Evolutionary conservation across 176 grass and related monocot genomes (phyloP).

Genomic region (Oryza nivara): DNA sequence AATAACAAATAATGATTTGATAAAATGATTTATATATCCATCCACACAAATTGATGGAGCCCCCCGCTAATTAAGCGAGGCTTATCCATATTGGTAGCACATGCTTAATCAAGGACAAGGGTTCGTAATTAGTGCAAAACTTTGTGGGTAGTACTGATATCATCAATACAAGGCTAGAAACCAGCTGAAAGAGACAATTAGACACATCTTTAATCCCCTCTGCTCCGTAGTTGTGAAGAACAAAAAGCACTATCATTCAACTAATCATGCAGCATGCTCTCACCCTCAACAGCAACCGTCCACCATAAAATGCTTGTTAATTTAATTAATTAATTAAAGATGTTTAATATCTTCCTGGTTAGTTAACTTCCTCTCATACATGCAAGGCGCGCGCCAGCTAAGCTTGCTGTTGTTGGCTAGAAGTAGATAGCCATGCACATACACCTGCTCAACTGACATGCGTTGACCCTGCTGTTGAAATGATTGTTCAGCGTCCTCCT

Average conservation of each 20-base stretch:
- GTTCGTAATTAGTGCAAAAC: constrained; percentile 6
- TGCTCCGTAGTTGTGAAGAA: constrained; percentile 5
- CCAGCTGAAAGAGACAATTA: not conserved
- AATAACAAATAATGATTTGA: not conserved
- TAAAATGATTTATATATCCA: not conserved
- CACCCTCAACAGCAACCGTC: constrained; percentile 42
- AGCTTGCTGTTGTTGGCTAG: not conserved
- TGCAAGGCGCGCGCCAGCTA: constrained; percentile 26
- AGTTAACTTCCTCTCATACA: no score
- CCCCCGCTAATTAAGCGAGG: not conserved
- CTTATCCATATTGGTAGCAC: not conserved
- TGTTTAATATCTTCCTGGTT: not conserved
- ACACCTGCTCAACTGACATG: constrained; percentile 6
- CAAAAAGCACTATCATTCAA: constrained; percentile 3
- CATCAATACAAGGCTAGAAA: not conserved
- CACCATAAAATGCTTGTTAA: constrained; percentile 28
- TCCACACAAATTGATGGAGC: not conserved
- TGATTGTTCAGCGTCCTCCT: not conserved
- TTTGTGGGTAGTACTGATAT: not conserved
- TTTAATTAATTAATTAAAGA: constrained; percentile 8
- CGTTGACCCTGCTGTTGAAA: constrained; percentile 12
- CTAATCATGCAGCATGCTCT: constrained; percentile 29
- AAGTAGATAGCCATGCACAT: not conserved
- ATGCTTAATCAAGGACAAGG: not conserved
- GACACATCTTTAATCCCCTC: not conserved